Evolutionary conservation across 1,139 yeast species (phyloP).

Genomic region (Geotrichum histeridarum): DNA sequence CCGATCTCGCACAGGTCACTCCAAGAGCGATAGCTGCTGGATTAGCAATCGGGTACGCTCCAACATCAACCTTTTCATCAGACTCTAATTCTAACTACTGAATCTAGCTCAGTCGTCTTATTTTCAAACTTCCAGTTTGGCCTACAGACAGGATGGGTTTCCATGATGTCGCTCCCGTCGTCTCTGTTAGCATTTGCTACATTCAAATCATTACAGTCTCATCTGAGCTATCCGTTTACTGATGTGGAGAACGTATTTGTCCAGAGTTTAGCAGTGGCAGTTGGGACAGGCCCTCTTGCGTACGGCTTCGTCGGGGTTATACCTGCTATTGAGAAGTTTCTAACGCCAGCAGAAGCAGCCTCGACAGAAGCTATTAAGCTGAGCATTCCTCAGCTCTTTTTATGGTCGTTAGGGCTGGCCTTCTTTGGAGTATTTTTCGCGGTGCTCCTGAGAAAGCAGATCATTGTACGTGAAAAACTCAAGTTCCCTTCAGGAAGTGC

Average conservation of each 20-base stretch:
- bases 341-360: slow-evolving; percentile 76
- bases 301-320: slow-evolving; percentile 94
- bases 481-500: slow-evolving; percentile 96
- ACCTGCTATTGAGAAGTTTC: slow-evolving; percentile 89
- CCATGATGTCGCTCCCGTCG: slow-evolving; percentile 98
- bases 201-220: slow-evolving; percentile 49
- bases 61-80: background rate
- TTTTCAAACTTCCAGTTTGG: slow-evolving; percentile 94
- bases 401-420: slow-evolving; percentile 85
- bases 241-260: slow-evolving; percentile 91
- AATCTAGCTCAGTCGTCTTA: slow-evolving; percentile 65
- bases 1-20: slow-evolving; percentile 51
- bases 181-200: slow-evolving; percentile 82
- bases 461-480: slow-evolving; percentile 74
- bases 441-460: slow-evolving; percentile 78
- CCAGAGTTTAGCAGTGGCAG: slow-evolving; percentile 91
- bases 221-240: slow-evolving; percentile 53
- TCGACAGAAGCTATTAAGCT: slow-evolving; percentile 31
- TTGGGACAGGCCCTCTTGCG: slow-evolving; percentile 94
- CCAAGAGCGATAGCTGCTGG: slow-evolving; percentile 69
- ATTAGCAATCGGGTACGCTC: slow-evolving; percentile 13
- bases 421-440: slow-evolving; percentile 96
- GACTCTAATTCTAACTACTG: background rate
- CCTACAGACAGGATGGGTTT: slow-evolving; percentile 96
- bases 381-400: slow-evolving; percentile 48